Conservation (phyloP, 2,329 filamentous ascomycete genomes). For the Phyllosticta paracitricarpa region DNA sequence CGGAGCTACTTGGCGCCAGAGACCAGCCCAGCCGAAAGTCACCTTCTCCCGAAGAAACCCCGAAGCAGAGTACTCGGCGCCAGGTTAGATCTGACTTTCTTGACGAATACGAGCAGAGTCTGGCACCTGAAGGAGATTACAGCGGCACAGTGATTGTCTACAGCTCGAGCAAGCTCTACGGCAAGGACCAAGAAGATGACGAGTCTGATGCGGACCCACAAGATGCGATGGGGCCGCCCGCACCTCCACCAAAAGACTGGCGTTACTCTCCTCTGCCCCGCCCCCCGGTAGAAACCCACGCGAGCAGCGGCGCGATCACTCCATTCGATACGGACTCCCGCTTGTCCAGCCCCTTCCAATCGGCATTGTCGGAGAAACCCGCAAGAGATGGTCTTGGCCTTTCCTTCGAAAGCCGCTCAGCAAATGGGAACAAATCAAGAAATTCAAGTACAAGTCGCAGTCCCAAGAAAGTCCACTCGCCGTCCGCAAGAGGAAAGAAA, state of each 20-base stretch:
- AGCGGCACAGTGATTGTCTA: slow-evolving; percentile 30
- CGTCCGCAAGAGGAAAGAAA: neutral
- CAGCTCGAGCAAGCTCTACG: slow-evolving; percentile 9
- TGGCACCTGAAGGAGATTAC: slow-evolving; percentile 18
- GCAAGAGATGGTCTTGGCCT: slow-evolving; percentile 34
- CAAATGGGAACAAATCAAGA: neutral
- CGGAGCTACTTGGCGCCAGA: neutral
- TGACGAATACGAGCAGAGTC: slow-evolving; percentile 8
- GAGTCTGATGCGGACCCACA: slow-evolving; percentile 2
- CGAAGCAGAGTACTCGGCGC: slow-evolving; percentile 14
- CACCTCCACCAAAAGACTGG: slow-evolving; percentile 34
- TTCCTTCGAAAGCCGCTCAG: slow-evolving; percentile 26
- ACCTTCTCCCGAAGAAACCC: slow-evolving; percentile 6
- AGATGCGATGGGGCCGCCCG: slow-evolving; percentile 22
- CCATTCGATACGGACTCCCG: slow-evolving; percentile 1
- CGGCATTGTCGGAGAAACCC: slow-evolving; percentile 28
- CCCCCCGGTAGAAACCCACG: neutral
- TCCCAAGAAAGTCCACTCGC: neutral
- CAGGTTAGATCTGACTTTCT: slow-evolving; percentile 16
- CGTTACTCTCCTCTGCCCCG: slow-evolving; percentile 19
- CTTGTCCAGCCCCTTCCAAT: slow-evolving; percentile 13
- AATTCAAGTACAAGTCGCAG: neutral
- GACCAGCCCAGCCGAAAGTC: neutral
- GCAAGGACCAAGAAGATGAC: slow-evolving; percentile 1
- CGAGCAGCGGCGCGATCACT: neutral